phyloP scores from a whole-genome alignment of 768 basidiomycete species.

The Sporobolomyces roseus region DNA sequence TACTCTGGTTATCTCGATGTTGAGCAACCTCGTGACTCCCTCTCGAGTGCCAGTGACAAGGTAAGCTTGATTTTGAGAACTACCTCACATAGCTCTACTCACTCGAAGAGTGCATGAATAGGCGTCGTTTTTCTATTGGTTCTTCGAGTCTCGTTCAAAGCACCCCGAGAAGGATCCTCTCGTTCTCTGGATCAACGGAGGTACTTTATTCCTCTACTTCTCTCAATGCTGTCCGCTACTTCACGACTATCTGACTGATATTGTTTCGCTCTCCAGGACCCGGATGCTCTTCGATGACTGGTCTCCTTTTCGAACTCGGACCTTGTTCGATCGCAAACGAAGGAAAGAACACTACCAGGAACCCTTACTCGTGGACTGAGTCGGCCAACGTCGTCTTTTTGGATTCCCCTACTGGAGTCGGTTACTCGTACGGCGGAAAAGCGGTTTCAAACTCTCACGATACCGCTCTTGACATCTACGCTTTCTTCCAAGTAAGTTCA shows the following conservation, averaged over 20 bases:
- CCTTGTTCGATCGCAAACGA: conserved; percentile 71
- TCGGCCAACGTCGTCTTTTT: conserved; percentile 45
- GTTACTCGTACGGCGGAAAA: conserved; percentile 77
- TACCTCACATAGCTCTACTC: too few relatives aligned
- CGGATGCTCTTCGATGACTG: conserved; percentile 54
- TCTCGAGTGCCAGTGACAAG: too few relatives aligned
- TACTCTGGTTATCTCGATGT: conserved; percentile 81
- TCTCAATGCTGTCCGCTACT: neutral
- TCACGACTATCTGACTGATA: neutral
- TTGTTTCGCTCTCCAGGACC: conserved; percentile 30
- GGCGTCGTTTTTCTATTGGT: conserved; percentile 87
- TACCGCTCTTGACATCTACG: conserved; percentile 77
- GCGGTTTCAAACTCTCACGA: conserved; percentile 74
- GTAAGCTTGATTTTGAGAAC: too few relatives aligned
- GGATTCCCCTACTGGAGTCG: conserved; percentile 70
- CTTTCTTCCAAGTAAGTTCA: conserved; percentile 46
- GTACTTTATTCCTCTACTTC: neutral
- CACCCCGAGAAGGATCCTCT: conserved; percentile 74
- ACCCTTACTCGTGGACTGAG: conserved; percentile 84
- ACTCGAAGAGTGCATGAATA: too few relatives aligned
- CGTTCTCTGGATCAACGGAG: conserved; percentile 62
- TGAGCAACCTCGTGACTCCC: too few relatives aligned
- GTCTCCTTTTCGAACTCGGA: conserved; percentile 86
- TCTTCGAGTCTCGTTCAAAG: conserved; percentile 64
- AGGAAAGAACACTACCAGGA: conserved; percentile 66